Evolutionary conservation across 345 rosid genomes (phyloP).

Genomic region (Gossypium turneri): DNA sequence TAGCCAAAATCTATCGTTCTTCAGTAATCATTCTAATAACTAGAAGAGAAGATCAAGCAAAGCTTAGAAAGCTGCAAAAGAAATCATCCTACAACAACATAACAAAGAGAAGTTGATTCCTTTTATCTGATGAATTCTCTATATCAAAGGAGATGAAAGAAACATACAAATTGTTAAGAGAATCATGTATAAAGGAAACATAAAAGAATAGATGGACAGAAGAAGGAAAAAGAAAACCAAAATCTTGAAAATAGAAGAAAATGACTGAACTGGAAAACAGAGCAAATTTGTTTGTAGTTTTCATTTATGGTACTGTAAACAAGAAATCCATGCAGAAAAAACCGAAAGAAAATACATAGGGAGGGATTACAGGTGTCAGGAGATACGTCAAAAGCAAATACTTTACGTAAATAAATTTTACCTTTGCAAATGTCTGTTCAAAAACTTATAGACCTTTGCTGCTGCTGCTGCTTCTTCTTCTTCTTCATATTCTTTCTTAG

Average conservation of each 20-base stretch:
- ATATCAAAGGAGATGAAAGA: constrained; percentile 2
- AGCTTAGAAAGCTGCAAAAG: not conserved
- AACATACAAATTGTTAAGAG: constrained; percentile 18
- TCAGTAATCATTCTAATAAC: not conserved
- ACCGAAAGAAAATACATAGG: not conserved
- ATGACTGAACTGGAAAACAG: not conserved
- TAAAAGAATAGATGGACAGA: not conserved
- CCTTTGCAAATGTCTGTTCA: not conserved
- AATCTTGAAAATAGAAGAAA: not conserved
- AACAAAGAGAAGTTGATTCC: constrained; percentile 11
- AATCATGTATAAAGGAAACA: not conserved
- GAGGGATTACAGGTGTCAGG: not conserved
- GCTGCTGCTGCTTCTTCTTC: not conserved
- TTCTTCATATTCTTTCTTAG: constrained; percentile 17
- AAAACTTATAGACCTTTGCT: not conserved
- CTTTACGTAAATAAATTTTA: not conserved
- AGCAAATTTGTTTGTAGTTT: not conserved
- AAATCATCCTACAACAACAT: not conserved
- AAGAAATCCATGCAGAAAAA: not conserved
- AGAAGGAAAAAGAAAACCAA: not conserved
- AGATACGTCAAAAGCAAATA: not conserved
- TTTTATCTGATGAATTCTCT: not conserved
- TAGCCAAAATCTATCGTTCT: not conserved
- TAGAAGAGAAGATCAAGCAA: not conserved
- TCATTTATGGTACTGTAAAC: not conserved